Evolutionary conservation across 371 early-diverging fungal species (phyloP).

Genomic region (Paraphysoderma sedebokerense): DNA sequence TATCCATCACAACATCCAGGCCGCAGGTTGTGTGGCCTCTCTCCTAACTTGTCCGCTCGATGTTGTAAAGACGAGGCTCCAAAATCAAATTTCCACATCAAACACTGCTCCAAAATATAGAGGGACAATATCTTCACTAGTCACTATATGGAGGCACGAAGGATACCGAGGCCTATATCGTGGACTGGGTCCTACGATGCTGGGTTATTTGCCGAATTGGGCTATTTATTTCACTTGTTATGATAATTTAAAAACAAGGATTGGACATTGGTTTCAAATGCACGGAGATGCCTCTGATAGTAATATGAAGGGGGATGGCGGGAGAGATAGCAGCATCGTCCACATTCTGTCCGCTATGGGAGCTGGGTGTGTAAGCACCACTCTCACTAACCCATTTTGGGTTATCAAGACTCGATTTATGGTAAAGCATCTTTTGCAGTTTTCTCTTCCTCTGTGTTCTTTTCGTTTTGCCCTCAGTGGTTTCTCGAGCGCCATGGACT

Average conservation of each 20-base stretch:
- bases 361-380: slow-evolving; percentile 66
- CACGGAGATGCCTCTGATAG: too few species aligned
- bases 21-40: slow-evolving; percentile 60
- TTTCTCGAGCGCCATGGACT: slow-evolving; percentile 4
- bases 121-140: slow-evolving; percentile 24
- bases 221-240: slow-evolving; percentile 75
- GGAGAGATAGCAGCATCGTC: too few species aligned
- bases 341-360: slow-evolving; percentile 72
- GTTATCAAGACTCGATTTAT: slow-evolving; percentile 82
- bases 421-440: slow-evolving; percentile 21
- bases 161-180: slow-evolving; percentile 77
- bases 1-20: background rate
- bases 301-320: background rate
- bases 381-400: slow-evolving; percentile 80
- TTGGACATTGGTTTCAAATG: too few species aligned
- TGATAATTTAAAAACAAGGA: slow-evolving; percentile 53
- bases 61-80: slow-evolving; percentile 85
- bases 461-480: background rate
- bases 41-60: slow-evolving; percentile 83
- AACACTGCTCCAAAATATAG: slow-evolving; percentile 13
- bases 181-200: slow-evolving; percentile 71
- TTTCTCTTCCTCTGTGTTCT: background rate
- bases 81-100: slow-evolving; percentile 53
- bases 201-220: slow-evolving; percentile 83
- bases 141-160: slow-evolving; percentile 58